Base-by-base conservation (phyloP, 208 protist genomes). In the Phytomonas sp. region DNA sequence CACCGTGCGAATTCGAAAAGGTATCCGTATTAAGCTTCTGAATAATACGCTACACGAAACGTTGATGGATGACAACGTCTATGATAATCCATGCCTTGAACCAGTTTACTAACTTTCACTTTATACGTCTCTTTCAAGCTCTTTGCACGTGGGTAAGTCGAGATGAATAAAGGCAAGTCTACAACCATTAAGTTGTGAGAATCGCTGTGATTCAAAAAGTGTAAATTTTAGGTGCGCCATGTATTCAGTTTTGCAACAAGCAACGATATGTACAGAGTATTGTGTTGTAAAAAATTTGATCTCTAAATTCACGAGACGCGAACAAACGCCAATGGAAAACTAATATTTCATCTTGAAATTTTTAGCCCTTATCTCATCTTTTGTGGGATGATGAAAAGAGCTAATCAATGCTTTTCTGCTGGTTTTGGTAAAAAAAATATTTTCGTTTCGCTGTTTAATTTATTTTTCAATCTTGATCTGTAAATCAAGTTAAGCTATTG, bases 21-120 rank as follows among this genome's bases (percentile, higher is more conserved):
- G 75, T 11, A 83, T 75, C 17, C 79, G 73, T 2, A 82, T 80
- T 33, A 77, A 75, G 61, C 67, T 95, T 43, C 56, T 93, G 64
- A 69, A 91, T 70, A 96, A 93, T 72, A 64, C 82, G 32, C 72
- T 91, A 23, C 76, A 83, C 62, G 79, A 68, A 30, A 79, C 56
- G 63, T 72, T 91, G 17, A 60, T 91, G 4, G 73, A 84, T 60
- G 80, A 91, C 33, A 89, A 89, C 62, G 60, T 72, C 9, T 34
- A 68, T 53, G 77, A 84, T 9, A 93, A 93, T 64, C 83, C 84
- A 13, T 89, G 77, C 64, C 75, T 89, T 78, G 80, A 88, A 34
- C 63, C 86, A 0, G 77, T 80, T 56, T 95, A 95, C 72, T 95
- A 79, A 71, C 40, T 46, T 46, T 20, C 11, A 4, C 15, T 17